These are phyloP conservation scores for Darksidea phi DNA, from an alignment of 495 filamentous ascomycete genomes.

Conservation along the genomic window DNA sequence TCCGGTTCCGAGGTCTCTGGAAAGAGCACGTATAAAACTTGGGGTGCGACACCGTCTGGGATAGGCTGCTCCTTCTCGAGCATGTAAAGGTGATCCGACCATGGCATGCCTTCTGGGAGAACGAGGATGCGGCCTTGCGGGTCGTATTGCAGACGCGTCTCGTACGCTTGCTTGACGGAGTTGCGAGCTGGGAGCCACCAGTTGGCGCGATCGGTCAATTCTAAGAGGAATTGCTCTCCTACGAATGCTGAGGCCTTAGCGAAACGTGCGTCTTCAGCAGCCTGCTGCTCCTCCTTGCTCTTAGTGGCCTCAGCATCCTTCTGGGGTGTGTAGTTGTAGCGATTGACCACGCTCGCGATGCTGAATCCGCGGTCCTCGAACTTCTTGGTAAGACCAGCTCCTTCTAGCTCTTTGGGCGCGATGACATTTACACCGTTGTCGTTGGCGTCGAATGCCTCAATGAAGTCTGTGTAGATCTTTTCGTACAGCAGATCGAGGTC, in stretches of 20 bases:
- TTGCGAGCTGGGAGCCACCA: constrained; percentile 88
- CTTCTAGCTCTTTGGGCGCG: constrained; percentile 59
- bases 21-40: constrained; percentile 90
- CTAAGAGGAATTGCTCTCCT: constrained; percentile 77
- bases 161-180: constrained; percentile 70
- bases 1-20: constrained; percentile 69
- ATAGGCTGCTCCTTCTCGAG: constrained; percentile 62
- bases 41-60: constrained; percentile 47
- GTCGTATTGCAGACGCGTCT: constrained; percentile 62
- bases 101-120: constrained; percentile 71
- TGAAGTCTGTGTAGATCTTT: constrained; percentile 89
- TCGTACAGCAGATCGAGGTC: constrained; percentile 73
- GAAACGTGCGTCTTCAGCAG: constrained; percentile 79
- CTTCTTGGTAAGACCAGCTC: constrained; percentile 68
- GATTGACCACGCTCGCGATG: constrained; percentile 76
- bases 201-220: constrained; percentile 66
- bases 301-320: constrained; percentile 41
- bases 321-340: constrained; percentile 68
- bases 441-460: constrained; percentile 95
- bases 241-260: constrained; percentile 71
- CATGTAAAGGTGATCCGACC: constrained; percentile 93
- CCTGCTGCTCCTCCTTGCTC: constrained; percentile 59
- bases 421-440: constrained; percentile 91
- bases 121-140: constrained; percentile 75
- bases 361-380: constrained; percentile 81